These are phyloP conservation scores for Fusarium clavum DNA, from an alignment of 2,329 filamentous ascomycete species.

Conservation along the genomic window DNA sequence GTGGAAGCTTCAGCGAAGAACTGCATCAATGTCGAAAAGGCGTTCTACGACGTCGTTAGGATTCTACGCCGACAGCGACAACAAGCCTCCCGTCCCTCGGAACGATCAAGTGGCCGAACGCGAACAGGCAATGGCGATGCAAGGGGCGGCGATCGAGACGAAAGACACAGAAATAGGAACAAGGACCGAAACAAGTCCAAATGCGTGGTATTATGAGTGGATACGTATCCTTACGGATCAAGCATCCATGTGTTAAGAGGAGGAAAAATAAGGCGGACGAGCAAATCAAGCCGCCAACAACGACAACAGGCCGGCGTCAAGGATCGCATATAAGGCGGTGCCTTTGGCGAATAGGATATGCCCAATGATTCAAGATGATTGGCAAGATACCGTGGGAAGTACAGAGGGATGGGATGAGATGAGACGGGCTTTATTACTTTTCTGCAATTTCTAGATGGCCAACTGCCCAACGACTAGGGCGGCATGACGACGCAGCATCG, in stretches of 20 bases:
- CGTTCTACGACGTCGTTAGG: slow-evolving; percentile 96
- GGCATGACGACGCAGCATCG: slow-evolving; percentile 51
- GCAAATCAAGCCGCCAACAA: slow-evolving; percentile 26
- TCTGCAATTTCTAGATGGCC: slow-evolving; percentile 46
- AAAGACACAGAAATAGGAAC: slow-evolving; percentile 52
- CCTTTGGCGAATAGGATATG: slow-evolving; percentile 38
- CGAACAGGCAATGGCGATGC: slow-evolving; percentile 53
- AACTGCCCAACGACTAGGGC: slow-evolving; percentile 44
- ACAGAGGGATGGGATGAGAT: slow-evolving; percentile 29
- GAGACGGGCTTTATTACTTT: slow-evolving; percentile 41
- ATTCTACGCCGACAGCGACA: slow-evolving; percentile 87
- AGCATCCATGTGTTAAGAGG: slow-evolving; percentile 25
- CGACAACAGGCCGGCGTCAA: slow-evolving; percentile 34
- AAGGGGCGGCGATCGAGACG: slow-evolving; percentile 49
- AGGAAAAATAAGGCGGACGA: slow-evolving; percentile 32
- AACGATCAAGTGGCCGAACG: slow-evolving; percentile 53
- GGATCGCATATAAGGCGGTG: slow-evolving; percentile 38
- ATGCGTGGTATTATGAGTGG: slow-evolving; percentile 56
- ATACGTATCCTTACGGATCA: slow-evolving; percentile 1
- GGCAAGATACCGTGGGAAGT: slow-evolving; percentile 39
- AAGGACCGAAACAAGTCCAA: slow-evolving; percentile 52
- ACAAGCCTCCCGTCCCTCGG: slow-evolving; percentile 57
- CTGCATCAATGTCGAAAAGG: slow-evolving; percentile 98
- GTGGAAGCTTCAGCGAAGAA: slow-evolving; percentile 98
- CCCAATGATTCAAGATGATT: slow-evolving; percentile 42